Evolutionary conservation across 177 flowering plant species (phyloP).

Genomic region (Vitis hybrid): DNA sequence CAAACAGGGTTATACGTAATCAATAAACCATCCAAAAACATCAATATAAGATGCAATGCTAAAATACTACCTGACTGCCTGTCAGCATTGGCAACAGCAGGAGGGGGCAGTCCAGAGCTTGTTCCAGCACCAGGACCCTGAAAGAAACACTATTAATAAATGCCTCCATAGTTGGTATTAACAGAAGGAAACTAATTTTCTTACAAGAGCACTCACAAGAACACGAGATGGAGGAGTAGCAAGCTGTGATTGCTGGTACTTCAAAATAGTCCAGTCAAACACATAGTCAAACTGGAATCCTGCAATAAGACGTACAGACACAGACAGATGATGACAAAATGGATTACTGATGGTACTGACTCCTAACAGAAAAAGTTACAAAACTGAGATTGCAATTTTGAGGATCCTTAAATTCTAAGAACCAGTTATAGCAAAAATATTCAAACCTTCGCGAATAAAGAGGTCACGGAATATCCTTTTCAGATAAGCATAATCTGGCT

Average conservation of each 20-base stretch:
- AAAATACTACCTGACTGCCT: conserved; percentile 53
- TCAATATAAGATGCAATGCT: neutral
- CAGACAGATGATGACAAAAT: too few relatives aligned
- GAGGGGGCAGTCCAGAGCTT: conserved; percentile 75
- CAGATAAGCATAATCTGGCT: conserved; percentile 85
- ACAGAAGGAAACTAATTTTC: neutral
- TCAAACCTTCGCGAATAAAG: conserved; percentile 84
- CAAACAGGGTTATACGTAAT: neutral
- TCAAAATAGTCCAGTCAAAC: conserved; percentile 91
- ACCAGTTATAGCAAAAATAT: neutral
- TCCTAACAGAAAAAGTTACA: too few relatives aligned
- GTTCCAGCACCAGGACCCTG: conserved; percentile 78
- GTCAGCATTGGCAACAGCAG: conserved; percentile 55
- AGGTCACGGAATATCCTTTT: conserved; percentile 87
- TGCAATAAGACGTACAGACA: conserved; percentile 14
- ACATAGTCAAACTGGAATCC: conserved; percentile 94
- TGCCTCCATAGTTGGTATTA: neutral
- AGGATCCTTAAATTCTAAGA: neutral
- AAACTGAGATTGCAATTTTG: neutral
- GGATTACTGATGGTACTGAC: too few relatives aligned
- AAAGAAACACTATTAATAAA: conserved; percentile 16
- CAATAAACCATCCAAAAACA: neutral
- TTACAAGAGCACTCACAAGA: conserved; percentile 39
- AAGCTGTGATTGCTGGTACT: conserved; percentile 85
- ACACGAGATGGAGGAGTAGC: conserved; percentile 65